These are phyloP conservation scores for Colletotrichum sp. DNA, from an alignment of 2,329 filamentous ascomycete species.

Conservation along the genomic window DNA sequence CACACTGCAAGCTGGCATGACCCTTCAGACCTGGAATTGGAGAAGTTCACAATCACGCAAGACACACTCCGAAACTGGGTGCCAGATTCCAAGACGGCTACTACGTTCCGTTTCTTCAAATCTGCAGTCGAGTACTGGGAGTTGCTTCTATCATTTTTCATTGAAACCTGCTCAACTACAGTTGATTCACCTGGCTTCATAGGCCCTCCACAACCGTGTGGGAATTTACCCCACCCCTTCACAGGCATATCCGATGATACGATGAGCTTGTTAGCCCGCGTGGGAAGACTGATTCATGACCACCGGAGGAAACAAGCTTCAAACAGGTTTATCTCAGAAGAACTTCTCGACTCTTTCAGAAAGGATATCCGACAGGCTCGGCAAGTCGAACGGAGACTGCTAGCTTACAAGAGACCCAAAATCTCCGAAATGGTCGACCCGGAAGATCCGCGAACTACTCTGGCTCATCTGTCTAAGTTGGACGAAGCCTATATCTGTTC, in stretches of 20 bases:
- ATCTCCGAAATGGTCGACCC: background rate
- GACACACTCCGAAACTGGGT: background rate
- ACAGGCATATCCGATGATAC: background rate
- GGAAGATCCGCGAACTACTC: background rate
- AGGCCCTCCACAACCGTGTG: background rate
- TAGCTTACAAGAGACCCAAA: background rate
- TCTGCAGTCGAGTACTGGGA: background rate
- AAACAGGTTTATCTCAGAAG: fast-evolving
- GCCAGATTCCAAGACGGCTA: background rate
- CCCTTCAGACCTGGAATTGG: background rate
- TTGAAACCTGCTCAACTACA: background rate
- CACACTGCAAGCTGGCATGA: background rate
- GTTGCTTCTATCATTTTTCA: background rate
- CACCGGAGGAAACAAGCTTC: background rate
- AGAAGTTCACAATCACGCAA: background rate
- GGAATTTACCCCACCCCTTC: background rate
- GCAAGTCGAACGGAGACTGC: background rate
- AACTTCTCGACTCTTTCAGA: background rate
- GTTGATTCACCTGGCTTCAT: background rate
- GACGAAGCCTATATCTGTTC: background rate
- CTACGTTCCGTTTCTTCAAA: background rate
- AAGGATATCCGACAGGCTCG: background rate
- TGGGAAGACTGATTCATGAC: background rate
- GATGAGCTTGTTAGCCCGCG: background rate
- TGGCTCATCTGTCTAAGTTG: background rate